Evolutionary conservation across 73 alveolate species (phyloP), one percentile per base, ranked within the genome.

Genomic region (Paramecium sonneborni): DNA sequence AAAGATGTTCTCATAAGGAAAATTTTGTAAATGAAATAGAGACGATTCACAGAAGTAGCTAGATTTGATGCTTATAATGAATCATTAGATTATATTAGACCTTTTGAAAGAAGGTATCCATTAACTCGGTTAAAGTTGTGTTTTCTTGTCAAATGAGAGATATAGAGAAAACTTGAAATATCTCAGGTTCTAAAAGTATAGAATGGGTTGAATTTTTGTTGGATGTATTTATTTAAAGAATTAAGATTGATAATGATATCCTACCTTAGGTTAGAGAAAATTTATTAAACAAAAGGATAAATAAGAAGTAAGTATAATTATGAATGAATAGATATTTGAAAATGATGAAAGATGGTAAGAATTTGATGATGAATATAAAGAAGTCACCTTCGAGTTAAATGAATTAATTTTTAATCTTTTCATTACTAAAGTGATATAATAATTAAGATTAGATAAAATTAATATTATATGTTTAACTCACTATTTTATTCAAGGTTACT

Each of bases 51-150:
- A 88, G 70, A 43, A 88, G 70, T n/a, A 30, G 89, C 87, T 5
- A 88, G 69, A 4, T 95, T 95, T 44, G 99, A 96, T 85, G 97
- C 97, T 23, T 95, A 92, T 18, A 96, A 96, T 82, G 99, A 96
- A 85, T 97, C 99, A 7, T 70, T 96, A 21, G 97, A 96, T 86
- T 94, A 96, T 10, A 70, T 57, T 39, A 76, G 99, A 69, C 97
- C 98, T 26, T 96, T 93, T 84, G 99, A 98, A 14, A 92, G 93
- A 70, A 98, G 99, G 7, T 95, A 96, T 7, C 99, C 99, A 14
- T 79, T 95, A 39, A 97, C 99, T 35, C 95, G 99, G 98, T 85
- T 95, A 69, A 93, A 44, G 32, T 55, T 24, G 94, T 92, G 23
- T 76, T 20, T 14, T 23, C 86, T 39, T 14, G 84, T 7, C n/a